Percentiles rank a stretch among this genome's conserved stretches.
Conservation (phyloP, 1,284 basidiomycete species). For the Cystobasidium pallidum region DNA sequence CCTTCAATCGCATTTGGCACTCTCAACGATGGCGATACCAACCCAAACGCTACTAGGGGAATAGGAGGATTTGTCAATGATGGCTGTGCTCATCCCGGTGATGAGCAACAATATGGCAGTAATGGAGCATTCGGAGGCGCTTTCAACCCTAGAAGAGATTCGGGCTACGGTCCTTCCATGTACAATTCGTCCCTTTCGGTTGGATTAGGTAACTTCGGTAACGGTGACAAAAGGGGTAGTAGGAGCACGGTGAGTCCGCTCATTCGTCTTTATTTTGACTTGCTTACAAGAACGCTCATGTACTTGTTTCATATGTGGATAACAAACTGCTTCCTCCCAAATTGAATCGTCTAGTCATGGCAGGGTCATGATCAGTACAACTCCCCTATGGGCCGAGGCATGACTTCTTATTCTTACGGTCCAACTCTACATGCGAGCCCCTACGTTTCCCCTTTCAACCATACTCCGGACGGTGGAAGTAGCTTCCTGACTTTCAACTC, state of each 20-base stretch:
- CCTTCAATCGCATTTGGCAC: conserved; percentile 12
- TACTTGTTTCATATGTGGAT: no score
- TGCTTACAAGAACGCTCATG: no score
- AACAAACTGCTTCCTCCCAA: no score
- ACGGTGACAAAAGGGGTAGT: conserved; percentile 21
- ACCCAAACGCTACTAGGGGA: neutral
- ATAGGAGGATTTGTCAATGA: conserved; percentile 8
- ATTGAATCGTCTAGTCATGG: conserved; percentile 2
- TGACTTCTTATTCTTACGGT: conserved; percentile 7
- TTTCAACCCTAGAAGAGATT: conserved; percentile 29
- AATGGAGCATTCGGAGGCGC: neutral
- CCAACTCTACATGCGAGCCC: conserved; percentile 11
- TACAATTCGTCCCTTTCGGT: conserved; percentile 23
- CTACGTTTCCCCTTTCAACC: neutral
- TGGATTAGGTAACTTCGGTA: neutral
- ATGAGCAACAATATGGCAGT: neutral
- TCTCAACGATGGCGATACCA: neutral
- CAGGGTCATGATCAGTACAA: neutral
- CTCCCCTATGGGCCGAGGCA: neutral
- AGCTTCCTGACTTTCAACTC: conserved; percentile 8
- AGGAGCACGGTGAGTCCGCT: conserved; percentile 14
- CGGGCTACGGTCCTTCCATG: conserved; percentile 29
- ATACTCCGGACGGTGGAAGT: neutral
- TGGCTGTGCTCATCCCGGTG: neutral
- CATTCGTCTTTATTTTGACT: no score